Conservation (phyloP, 805 yeast species). For the Ogataea saltuana region DNA sequence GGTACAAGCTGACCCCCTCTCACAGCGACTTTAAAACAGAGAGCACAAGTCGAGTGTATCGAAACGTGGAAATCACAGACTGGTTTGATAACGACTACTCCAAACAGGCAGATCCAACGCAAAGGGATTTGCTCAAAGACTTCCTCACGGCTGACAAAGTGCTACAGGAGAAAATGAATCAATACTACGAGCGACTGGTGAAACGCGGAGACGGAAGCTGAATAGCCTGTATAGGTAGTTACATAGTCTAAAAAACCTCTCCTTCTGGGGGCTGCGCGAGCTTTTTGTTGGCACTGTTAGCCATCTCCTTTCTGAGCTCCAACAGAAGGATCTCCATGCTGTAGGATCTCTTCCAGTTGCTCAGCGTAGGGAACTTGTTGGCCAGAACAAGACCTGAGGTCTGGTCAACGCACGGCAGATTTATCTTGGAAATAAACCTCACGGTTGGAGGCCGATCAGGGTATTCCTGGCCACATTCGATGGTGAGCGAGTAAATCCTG, state of each 20-base stretch:
- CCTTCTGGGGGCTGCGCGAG: constrained; percentile 93
- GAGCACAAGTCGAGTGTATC: constrained; percentile 16
- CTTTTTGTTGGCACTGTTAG: constrained; percentile 75
- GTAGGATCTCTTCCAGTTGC: constrained; percentile 84
- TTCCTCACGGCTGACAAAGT: constrained; percentile 36
- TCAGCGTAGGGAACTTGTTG: constrained; percentile 62
- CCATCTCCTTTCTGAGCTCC: constrained; percentile 91
- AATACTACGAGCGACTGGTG: constrained; percentile 28
- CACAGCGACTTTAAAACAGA: constrained; percentile 17
- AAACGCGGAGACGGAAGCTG: constrained; percentile 7
- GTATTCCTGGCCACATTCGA: constrained; percentile 79
- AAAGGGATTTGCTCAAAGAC: constrained; percentile 23
- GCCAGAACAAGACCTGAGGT: constrained; percentile 56
- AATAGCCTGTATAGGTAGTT: not conserved
- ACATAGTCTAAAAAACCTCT: constrained; percentile 40
- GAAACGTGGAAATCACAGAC: constrained; percentile 42
- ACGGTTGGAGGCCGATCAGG: constrained; percentile 91
- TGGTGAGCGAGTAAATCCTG: constrained; percentile 80
- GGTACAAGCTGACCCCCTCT: constrained; percentile 32
- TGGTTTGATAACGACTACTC: constrained; percentile 36
- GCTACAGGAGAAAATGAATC: constrained; percentile 30
- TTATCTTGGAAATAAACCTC: constrained; percentile 77
- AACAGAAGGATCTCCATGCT: constrained; percentile 91
- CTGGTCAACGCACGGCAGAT: constrained; percentile 85
- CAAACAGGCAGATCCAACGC: constrained; percentile 1